Conservation (phyloP, 2,329 filamentous ascomycete species). For the Aspergillus versicolor region DNA sequence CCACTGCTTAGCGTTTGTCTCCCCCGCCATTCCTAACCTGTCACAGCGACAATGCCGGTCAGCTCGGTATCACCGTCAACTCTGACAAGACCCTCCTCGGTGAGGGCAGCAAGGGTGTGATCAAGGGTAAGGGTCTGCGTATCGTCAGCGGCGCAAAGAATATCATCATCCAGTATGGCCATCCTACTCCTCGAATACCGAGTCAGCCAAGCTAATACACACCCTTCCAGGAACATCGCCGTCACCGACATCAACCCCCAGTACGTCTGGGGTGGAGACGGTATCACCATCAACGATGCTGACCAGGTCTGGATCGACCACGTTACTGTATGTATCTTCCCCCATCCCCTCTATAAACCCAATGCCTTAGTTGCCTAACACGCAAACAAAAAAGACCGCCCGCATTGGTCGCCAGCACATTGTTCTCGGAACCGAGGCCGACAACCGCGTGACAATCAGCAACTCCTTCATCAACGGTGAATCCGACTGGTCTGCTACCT, state of each 20-base stretch:
- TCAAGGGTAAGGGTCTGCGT: constrained; percentile 60
- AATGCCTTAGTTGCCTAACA: neutral
- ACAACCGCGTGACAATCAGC: constrained; percentile 59
- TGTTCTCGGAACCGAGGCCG: constrained; percentile 55
- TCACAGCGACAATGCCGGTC: constrained; percentile 51
- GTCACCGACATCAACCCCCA: constrained; percentile 53
- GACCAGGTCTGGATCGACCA: constrained; percentile 53
- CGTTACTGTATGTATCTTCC: constrained; percentile 35
- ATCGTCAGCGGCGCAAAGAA: constrained; percentile 50
- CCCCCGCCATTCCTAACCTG: constrained; percentile 16
- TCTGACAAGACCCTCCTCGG: constrained; percentile 62
- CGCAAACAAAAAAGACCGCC: constrained; percentile 43
- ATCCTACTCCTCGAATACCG: neutral
- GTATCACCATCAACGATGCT: constrained; percentile 52
- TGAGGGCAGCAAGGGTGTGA: constrained; percentile 52
- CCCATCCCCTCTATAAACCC: neutral
- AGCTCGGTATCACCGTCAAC: constrained; percentile 51
- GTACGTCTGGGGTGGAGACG: constrained; percentile 62
- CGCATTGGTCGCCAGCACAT: constrained; percentile 62
- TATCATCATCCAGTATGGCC: constrained; percentile 56
- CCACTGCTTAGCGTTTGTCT: neutral
- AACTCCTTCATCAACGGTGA: constrained; percentile 60
- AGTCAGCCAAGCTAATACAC: neutral
- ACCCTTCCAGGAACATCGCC: constrained; percentile 15
- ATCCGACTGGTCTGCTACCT: constrained; percentile 56